Percentiles rank a stretch among this genome's conserved stretches.
Conservation (phyloP, 2,329 filamentous ascomycete genomes). For the Talaromyces sp. region DNA sequence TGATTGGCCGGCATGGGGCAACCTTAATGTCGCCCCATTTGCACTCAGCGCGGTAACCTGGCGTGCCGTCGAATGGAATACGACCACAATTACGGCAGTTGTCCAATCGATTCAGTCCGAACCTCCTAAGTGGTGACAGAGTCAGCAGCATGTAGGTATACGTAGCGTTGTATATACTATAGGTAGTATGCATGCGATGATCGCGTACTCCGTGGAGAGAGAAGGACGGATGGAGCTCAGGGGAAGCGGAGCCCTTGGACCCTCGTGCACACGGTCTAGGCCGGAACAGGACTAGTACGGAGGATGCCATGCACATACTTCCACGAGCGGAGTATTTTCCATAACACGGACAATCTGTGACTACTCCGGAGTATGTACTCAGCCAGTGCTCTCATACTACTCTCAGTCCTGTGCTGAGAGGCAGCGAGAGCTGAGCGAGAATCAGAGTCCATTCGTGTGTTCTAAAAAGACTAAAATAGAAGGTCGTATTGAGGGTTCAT, state of each 20-base stretch:
- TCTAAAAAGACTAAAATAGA: not conserved
- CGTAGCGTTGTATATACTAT: not conserved
- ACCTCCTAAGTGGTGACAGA: not conserved
- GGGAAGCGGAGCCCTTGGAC: slow-evolving; percentile 9
- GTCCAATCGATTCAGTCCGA: not conserved
- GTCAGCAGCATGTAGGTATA: not conserved
- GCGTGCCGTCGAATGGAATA: not conserved
- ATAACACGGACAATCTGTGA: not conserved
- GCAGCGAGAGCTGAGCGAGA: not conserved
- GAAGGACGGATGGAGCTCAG: not conserved
- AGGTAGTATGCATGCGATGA: not conserved
- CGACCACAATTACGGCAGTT: not conserved
- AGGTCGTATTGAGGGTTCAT: slow-evolving; percentile 3
- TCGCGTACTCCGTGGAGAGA: too few species aligned
- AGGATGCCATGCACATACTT: not conserved
- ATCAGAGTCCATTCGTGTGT: not conserved
- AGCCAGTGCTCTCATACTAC: too few species aligned
- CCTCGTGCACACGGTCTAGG: slow-evolving; percentile 1
- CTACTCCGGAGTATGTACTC: too few species aligned
- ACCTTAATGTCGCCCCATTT: not conserved
- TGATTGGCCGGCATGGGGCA: slow-evolving; percentile 1
- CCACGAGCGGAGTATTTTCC: not conserved
- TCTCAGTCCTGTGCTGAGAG: not conserved
- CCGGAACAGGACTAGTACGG: not conserved
- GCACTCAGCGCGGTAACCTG: not conserved